Evolutionary conservation across 345 rosid genomes (phyloP), one percentile per base, ranked within the genome.

Genomic region (Euphorbia pulcherrima): DNA sequence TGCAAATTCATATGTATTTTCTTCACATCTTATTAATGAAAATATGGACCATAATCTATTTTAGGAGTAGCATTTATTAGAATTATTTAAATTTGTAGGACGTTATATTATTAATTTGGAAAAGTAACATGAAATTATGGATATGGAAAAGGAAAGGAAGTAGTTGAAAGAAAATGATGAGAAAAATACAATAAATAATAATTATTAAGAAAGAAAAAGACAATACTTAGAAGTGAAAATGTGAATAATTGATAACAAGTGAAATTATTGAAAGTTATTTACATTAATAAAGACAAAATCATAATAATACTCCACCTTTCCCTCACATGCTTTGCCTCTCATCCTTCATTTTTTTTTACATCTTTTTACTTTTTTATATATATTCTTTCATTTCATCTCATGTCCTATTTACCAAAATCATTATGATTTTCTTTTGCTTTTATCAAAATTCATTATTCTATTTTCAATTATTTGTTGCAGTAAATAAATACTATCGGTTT

Each of bases 231-330:
- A 3, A 29, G 18, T 27, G 51, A 69, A 33, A 33, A 33, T 2
- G 7, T 33, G 37, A 2, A 33, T 33, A 28, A 56, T 44, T 14
- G 18, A 33, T 16, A 62, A 29, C 57, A 21, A 46, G 29, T 20
- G 52, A 66, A 60, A 77, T 76, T 48, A 69, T 78, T 66, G 66
- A 28, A 54, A 72, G 54, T 72, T 33, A 74, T 77, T 55, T 41
- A 72, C 74, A 50, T 18, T 52, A 66, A 72, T 48, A 14, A 68
- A 74, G 87, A 83, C 87, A 75, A 77, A 81, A 77, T 83, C 74
- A 83, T 81, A 67, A 77, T 75, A 67, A 77, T 77, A 37, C 68
- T 74, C 80, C 20, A 51, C 18, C 60, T 62, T 60, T 67, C 67
- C 67, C 56, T 74, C 85, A 83, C 84, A 77, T 79, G 81, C 72